phyloP scores from a whole-genome alignment of 1,284 basidiomycete species.

The Cryptococcus maquisensis region DNA sequence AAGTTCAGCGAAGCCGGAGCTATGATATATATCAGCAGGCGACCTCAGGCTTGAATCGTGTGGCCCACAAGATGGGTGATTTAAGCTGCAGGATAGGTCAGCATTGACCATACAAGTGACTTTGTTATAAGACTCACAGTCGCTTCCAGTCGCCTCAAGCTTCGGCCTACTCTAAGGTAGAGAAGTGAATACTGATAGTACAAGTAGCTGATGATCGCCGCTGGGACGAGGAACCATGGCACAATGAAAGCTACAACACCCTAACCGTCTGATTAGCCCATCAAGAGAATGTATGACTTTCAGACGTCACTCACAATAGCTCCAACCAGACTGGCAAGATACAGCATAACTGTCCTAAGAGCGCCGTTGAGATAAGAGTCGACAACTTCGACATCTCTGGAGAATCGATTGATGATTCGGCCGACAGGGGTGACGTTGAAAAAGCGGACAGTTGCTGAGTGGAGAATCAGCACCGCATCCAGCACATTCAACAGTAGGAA shows the following conservation, averaged over 20 bases:
- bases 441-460: conserved; percentile 40
- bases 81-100: conserved; percentile 8
- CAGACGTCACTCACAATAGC: conserved; percentile 55
- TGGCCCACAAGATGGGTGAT: conserved; percentile 44
- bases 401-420: conserved; percentile 72
- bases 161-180: conserved; percentile 65
- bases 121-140: conserved; percentile 22
- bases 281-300: neutral
- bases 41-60: conserved; percentile 48
- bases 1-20: conserved; percentile 69
- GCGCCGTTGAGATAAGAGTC: conserved; percentile 66
- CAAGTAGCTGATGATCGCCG: conserved; percentile 56
- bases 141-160: conserved; percentile 69
- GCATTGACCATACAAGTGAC: neutral
- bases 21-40: conserved; percentile 1
- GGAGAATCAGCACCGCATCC: neutral
- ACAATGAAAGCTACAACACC: conserved; percentile 59
- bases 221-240: conserved; percentile 68
- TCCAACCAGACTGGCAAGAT: conserved; percentile 66
- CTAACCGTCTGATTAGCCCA: conserved; percentile 40
- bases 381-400: conserved; percentile 72
- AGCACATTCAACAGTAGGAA: neutral
- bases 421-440: conserved; percentile 50
- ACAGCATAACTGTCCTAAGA: conserved; percentile 66
- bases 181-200: conserved; percentile 66